phyloP scores from a whole-genome alignment of 345 rosid genomes.

The Salix exigua region DNA sequence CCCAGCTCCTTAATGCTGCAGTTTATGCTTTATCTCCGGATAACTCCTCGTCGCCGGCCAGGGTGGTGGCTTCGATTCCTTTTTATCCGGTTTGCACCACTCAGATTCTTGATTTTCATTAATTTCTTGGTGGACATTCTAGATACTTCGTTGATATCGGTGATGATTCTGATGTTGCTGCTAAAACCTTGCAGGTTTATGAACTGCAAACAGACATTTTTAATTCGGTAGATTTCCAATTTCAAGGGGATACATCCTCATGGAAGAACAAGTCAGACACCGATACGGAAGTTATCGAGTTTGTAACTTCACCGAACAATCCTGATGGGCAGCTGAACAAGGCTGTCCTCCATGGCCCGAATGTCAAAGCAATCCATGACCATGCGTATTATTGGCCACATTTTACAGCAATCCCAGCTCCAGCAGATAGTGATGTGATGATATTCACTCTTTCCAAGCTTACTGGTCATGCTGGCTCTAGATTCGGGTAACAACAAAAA shows the following conservation, averaged over 20 bases:
- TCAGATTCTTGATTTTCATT: not conserved
- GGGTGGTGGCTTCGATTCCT: constrained; percentile 50
- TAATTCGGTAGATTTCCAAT: constrained; percentile 27
- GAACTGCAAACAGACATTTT: constrained; percentile 42
- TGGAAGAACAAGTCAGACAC: constrained; percentile 36
- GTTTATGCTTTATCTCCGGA: constrained; percentile 48
- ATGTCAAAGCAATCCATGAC: constrained; percentile 52
- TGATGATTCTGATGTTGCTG: not conserved
- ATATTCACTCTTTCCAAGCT: constrained; percentile 65
- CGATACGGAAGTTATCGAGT: constrained; percentile 37
- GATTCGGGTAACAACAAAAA: constrained; percentile 48
- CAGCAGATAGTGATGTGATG: constrained; percentile 46
- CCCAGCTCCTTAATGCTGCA: constrained; percentile 64
- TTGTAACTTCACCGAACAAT: constrained; percentile 78
- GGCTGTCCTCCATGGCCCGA: constrained; percentile 50
- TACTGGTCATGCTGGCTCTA: constrained; percentile 76
- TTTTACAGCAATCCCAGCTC: constrained; percentile 55
- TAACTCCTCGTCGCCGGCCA: constrained; percentile 43
- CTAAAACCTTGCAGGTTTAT: constrained; percentile 31
- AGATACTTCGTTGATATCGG: not conserved
- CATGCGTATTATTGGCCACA: constrained; percentile 77
- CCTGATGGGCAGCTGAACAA: constrained; percentile 59
- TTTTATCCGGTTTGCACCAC: constrained; percentile 41
- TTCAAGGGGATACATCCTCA: constrained; percentile 46
- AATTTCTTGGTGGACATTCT: not conserved